phyloP scores from a whole-genome alignment of 495 filamentous ascomycete genomes.

The Ramalina intermedia region DNA sequence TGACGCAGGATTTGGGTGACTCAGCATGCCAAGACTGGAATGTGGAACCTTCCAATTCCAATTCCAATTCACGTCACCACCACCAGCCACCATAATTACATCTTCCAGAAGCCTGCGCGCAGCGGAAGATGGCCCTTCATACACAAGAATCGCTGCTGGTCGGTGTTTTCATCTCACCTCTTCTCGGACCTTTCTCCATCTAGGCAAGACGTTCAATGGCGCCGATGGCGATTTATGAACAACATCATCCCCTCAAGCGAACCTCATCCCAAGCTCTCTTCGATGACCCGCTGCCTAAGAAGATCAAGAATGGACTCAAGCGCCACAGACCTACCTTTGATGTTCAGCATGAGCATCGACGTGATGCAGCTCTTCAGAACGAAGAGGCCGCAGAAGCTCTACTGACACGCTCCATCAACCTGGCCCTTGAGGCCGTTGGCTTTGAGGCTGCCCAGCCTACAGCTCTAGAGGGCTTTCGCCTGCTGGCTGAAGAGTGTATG shows the following conservation, averaged over 20 bases:
- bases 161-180: background rate
- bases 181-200: background rate
- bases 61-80: too few species aligned
- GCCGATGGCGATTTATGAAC: slow-evolving; percentile 12
- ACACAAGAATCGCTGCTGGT: background rate
- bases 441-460: slow-evolving; percentile 41
- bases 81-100: too few species aligned
- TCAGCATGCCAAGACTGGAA: background rate
- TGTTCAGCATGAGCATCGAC: slow-evolving; percentile 16
- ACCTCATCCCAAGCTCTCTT: slow-evolving; percentile 21
- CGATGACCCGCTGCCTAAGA: slow-evolving; percentile 23
- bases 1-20: background rate
- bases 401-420: slow-evolving; percentile 41
- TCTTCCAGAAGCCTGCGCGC: too few species aligned
- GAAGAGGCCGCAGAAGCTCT: slow-evolving; percentile 33
- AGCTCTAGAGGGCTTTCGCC: slow-evolving; percentile 44
- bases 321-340: slow-evolving; percentile 26
- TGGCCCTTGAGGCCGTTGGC: slow-evolving; percentile 38
- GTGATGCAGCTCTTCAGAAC: slow-evolving; percentile 29
- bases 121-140: too few species aligned
- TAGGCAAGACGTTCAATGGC: slow-evolving; percentile 6
- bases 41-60: too few species aligned
- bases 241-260: slow-evolving; percentile 26
- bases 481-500: slow-evolving; percentile 50
- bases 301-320: slow-evolving; percentile 31